Evolutionary conservation across 768 basidiomycete genomes (phyloP).

Genomic region (Collybia nuda): DNA sequence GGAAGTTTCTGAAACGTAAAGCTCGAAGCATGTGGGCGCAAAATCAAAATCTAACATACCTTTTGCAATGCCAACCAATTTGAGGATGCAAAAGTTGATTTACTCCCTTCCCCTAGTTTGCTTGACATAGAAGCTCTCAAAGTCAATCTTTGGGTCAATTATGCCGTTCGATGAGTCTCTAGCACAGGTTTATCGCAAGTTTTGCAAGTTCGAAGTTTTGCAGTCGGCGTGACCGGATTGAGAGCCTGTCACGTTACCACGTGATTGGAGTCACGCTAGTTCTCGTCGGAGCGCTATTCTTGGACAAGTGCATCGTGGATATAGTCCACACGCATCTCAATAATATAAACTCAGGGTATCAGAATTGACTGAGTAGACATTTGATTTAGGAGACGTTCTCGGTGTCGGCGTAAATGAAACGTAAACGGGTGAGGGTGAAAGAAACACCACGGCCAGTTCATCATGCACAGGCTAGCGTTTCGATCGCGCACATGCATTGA

Average conservation of each 20-base stretch:
- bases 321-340: too few species aligned
- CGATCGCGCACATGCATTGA: constrained; percentile 1
- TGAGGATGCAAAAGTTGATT: constrained; percentile 37
- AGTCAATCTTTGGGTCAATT: neutral
- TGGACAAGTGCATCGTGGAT: too few species aligned
- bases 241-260: too few species aligned
- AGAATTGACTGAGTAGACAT: too few species aligned
- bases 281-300: too few species aligned
- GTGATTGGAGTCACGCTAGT: too few species aligned
- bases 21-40: neutral
- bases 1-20: constrained; percentile 11
- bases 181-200: too few species aligned
- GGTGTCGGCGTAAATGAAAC: neutral
- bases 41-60: constrained; percentile 27
- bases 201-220: too few species aligned
- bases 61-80: constrained; percentile 62
- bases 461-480: neutral
- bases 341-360: too few species aligned
- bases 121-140: constrained; percentile 6
- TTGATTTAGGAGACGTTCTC: too few species aligned
- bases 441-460: neutral
- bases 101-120: neutral
- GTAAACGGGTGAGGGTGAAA: neutral
- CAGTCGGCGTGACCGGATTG: too few species aligned
- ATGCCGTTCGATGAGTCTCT: too few species aligned